phyloP scores from a whole-genome alignment of 2,329 filamentous ascomycete genomes.

The Penicillium sp. region DNA sequence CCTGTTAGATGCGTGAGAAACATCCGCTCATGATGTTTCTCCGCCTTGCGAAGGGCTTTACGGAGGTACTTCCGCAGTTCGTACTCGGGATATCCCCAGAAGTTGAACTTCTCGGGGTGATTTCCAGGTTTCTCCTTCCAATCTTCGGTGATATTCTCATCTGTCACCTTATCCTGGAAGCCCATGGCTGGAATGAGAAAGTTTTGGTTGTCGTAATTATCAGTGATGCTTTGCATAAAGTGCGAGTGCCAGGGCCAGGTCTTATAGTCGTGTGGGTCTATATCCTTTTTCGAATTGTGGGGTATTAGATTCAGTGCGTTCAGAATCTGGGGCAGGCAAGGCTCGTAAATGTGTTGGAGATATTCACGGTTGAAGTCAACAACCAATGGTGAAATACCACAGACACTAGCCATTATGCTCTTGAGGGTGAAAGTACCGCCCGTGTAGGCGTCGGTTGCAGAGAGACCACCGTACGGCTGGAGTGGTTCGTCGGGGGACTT shows the following conservation, averaged over 20 bases:
- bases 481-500: constrained; percentile 1
- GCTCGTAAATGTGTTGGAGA: constrained; percentile 42
- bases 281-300: constrained; percentile 1
- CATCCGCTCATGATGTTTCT: constrained; percentile 22
- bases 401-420: constrained; percentile 40
- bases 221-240: constrained; percentile 29
- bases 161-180: constrained; percentile 19
- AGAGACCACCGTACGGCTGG: constrained; percentile 38
- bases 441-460: constrained; percentile 39
- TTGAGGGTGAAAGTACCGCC: constrained; percentile 45
- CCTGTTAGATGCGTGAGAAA: constrained; percentile 29
- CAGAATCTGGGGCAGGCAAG: constrained; percentile 40
- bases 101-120: constrained; percentile 17
- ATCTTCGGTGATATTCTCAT: constrained; percentile 16
- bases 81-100: constrained; percentile 25
- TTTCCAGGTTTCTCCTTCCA: constrained; percentile 4
- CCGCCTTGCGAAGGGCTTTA: constrained; percentile 21
- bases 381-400: constrained; percentile 40
- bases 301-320: constrained; percentile 13
- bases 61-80: constrained; percentile 22
- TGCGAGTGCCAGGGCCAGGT: constrained; percentile 25
- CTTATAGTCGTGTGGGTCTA: constrained; percentile 16
- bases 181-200: constrained; percentile 21
- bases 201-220: constrained; percentile 27
- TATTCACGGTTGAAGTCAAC: constrained; percentile 44